Evolutionary conservation across 495 filamentous ascomycete species (phyloP), one percentile per base, ranked within the genome.

Genomic region (Penicillium desertorum): DNA sequence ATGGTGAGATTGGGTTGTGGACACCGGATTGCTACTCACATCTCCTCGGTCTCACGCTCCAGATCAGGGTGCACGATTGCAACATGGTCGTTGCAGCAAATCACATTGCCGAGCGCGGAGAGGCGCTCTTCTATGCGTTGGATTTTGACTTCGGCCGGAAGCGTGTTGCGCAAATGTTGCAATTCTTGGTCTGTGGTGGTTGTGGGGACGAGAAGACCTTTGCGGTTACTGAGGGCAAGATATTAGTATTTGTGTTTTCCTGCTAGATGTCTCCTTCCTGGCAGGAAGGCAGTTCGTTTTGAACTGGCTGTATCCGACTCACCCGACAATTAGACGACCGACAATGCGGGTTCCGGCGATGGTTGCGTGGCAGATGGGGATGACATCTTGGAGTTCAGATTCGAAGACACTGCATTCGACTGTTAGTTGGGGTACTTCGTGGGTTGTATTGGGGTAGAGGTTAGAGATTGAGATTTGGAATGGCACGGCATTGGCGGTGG

Each of bases 121-220:
- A 98, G 81, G 20, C 94, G 87, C 79, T 98, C 94, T 76, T 98
- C 94, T 78, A 98, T 96, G 51, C 94, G 87, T 75, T 90, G 84
- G 68, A 98, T 96, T 71, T 91, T 90, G 62, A 98, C 89, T 51
- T 77, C 72, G 65, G 97, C 95, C 2, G 94, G 94, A 53, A 98
- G 81, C 23, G 86, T 88, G 76, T 98, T 98, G 62, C 94, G 89
- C 57, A 98, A 81, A 72, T 98, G 95, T 73, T 96, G 91, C 50
- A 98, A 81, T 78, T 98, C 94, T 80, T 98, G 95, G 76, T 98
- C 94, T 63, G 93, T 96, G 53, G 94, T 97, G 34, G 86, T 88
- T 12, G 94, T 98, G 23, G 94, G 94, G 51, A 98, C 92, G 60
- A 98, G 86, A 43, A 98, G 88, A 63, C 94, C 94, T 73, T 96